phyloP scores from a whole-genome alignment of 2,329 filamentous ascomycete genomes.

The Cryphonectria radicalis region DNA sequence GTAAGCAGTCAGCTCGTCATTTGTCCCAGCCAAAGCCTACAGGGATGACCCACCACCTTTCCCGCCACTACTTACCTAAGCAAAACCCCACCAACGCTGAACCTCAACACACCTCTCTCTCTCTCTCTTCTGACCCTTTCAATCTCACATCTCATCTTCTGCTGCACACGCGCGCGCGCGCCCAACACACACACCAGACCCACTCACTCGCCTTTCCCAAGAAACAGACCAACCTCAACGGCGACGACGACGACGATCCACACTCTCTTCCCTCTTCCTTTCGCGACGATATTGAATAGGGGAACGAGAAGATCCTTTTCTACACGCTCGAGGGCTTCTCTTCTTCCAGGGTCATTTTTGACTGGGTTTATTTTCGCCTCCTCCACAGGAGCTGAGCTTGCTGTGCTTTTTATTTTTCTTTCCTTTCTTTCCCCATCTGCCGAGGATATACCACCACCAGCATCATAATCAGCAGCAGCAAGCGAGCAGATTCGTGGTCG shows the following conservation, averaged over 20 bases:
- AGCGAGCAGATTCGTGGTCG: background rate
- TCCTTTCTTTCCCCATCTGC: background rate
- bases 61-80: slow-evolving; percentile 9
- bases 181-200: background rate
- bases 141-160: background rate
- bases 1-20: background rate
- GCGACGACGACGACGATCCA: background rate
- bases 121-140: background rate
- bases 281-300: background rate
- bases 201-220: background rate
- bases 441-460: background rate
- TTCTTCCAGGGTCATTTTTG: too few relatives aligned
- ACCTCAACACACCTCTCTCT: slow-evolving; percentile 2
- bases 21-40: background rate
- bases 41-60: background rate
- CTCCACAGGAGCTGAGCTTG: too few relatives aligned
- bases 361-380: too few relatives aligned
- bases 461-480: background rate
- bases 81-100: slow-evolving; percentile 1
- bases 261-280: background rate
- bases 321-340: too few relatives aligned
- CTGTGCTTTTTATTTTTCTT: background rate
- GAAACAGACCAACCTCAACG: background rate
- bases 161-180: too few relatives aligned
- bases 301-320: background rate